Evolutionary conservation across 1,284 basidiomycete species (phyloP).

Genomic region (Megacollybia platyphylla): DNA sequence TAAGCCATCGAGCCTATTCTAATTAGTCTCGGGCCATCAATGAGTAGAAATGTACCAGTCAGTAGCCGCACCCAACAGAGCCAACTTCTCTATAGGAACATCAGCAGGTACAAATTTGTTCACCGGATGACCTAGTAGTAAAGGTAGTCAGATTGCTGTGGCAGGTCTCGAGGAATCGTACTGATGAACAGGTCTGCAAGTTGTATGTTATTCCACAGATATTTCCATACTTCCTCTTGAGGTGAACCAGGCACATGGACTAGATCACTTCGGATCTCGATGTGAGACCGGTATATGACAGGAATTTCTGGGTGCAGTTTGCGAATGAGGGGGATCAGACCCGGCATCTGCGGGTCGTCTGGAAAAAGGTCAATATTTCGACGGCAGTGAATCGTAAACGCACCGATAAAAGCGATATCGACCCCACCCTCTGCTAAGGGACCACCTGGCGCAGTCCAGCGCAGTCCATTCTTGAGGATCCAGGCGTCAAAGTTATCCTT

Average conservation of each 20-base stretch:
- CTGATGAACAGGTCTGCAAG: constrained; percentile 78
- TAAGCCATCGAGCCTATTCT: constrained; percentile 70
- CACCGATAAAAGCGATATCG: constrained; percentile 78
- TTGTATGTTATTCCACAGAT: constrained; percentile 81
- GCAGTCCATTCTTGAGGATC: constrained; percentile 73
- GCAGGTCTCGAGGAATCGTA: constrained; percentile 10
- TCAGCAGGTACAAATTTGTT: constrained; percentile 80
- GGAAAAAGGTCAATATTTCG: constrained; percentile 6
- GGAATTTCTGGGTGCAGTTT: constrained; percentile 70
- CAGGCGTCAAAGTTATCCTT: constrained; percentile 77
- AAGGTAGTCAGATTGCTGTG: constrained; percentile 1
- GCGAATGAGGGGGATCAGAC: constrained; percentile 78
- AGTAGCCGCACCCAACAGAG: constrained; percentile 66
- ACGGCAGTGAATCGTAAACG: constrained; percentile 7
- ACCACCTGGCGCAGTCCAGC: constrained; percentile 74
- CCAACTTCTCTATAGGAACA: constrained; percentile 59
- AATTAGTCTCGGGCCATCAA: constrained; percentile 1
- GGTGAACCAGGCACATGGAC: constrained; percentile 64
- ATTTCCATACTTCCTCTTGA: constrained; percentile 82
- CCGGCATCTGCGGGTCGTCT: constrained; percentile 82
- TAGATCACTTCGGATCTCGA: constrained; percentile 77
- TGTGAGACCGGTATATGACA: constrained; percentile 83
- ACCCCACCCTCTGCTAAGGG: constrained; percentile 67
- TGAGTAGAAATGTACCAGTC: constrained; percentile 43
- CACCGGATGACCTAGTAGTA: constrained; percentile 57